Evolutionary conservation across 192 early-diverging fungal genomes (phyloP).

Genomic region (Coemansia sp.): DNA sequence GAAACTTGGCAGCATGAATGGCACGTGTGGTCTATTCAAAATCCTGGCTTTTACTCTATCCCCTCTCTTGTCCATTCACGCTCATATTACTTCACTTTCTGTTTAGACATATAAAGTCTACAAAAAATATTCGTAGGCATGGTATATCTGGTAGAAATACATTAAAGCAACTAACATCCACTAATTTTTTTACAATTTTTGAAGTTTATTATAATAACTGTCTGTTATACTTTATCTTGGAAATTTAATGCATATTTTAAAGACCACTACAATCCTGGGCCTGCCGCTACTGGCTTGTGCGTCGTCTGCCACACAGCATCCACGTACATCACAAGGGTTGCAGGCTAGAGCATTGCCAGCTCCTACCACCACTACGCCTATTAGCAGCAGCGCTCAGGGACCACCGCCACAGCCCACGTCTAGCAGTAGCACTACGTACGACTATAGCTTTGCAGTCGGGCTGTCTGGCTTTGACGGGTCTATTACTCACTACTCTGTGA

Average conservation of each 20-base stretch:
- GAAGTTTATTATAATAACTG: neutral
- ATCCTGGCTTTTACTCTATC: neutral
- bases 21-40: neutral
- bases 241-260: neutral
- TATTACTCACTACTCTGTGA: slow-evolving; percentile 52
- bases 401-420: neutral
- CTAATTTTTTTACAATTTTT: neutral
- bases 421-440: slow-evolving; percentile 19
- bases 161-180: neutral
- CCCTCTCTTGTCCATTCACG: neutral
- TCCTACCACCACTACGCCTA: neutral
- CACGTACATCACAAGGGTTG: neutral
- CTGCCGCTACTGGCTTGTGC: slow-evolving; percentile 12
- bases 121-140: neutral
- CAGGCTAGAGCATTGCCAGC: neutral
- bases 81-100: neutral
- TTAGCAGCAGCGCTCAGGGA: neutral
- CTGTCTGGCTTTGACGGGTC: slow-evolving; percentile 45
- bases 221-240: neutral
- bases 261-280: neutral
- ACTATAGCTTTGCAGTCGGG: slow-evolving; percentile 41
- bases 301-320: neutral
- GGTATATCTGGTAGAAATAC: neutral
- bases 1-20: neutral
- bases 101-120: neutral